Percentiles rank a stretch among this genome's conserved stretches.
These are phyloP conservation scores for Cryphonectria nitschkei DNA, from an alignment of 2,329 filamentous ascomycete genomes.

Conservation along the genomic window DNA sequence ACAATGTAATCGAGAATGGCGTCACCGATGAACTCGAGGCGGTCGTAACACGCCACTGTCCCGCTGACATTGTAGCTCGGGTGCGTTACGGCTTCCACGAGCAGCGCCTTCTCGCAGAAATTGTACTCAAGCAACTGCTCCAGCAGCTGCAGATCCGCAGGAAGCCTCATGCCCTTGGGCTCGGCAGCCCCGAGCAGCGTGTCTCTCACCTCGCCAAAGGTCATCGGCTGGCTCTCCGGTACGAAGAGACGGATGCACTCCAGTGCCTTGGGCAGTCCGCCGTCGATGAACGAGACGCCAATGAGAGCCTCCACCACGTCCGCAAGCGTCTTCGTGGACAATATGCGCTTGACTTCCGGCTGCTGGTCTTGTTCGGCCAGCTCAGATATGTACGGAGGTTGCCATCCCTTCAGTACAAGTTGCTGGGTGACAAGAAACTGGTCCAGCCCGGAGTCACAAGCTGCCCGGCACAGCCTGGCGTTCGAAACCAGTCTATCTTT, in stretches of 20 bases:
- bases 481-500: constrained; percentile 79
- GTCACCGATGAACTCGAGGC: constrained; percentile 88
- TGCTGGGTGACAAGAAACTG: constrained; percentile 69
- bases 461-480: constrained; percentile 67
- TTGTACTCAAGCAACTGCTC: constrained; percentile 71
- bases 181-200: constrained; percentile 48
- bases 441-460: constrained; percentile 67
- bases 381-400: constrained; percentile 59
- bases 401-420: constrained; percentile 71
- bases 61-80: constrained; percentile 57
- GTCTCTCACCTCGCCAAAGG: constrained; percentile 33
- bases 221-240: constrained; percentile 32
- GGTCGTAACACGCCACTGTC: constrained; percentile 61
- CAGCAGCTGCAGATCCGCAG: constrained; percentile 51
- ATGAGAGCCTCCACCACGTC: constrained; percentile 88
- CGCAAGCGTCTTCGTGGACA: constrained; percentile 80
- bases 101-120: constrained; percentile 69
- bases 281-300: constrained; percentile 72
- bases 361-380: constrained; percentile 32
- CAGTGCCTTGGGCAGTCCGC: constrained; percentile 66
- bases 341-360: constrained; percentile 36
- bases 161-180: constrained; percentile 41
- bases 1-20: constrained; percentile 81
- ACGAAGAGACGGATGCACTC: constrained; percentile 70
- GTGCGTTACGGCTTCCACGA: constrained; percentile 83